phyloP scores from a whole-genome alignment of 371 early-diverging fungal genomes.

The Lichtheimia hyalospora region DNA sequence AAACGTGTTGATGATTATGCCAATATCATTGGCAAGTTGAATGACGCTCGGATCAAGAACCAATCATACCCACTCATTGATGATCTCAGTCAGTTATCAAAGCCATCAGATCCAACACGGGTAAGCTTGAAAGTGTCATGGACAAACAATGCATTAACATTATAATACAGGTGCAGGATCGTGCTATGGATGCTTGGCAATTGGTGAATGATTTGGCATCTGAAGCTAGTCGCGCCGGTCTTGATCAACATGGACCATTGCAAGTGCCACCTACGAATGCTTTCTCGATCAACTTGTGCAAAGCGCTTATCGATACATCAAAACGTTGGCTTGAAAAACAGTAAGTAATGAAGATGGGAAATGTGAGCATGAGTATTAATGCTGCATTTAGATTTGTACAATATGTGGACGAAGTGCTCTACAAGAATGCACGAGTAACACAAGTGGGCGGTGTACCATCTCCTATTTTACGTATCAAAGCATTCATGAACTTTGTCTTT shows the following conservation, averaged over 20 bases:
- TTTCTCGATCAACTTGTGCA: not conserved
- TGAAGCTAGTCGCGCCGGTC: not conserved
- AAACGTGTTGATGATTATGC: slow-evolving; percentile 16
- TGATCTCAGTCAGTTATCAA: slow-evolving; percentile 5
- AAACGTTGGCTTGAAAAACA: slow-evolving; percentile 19
- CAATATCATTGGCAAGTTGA: slow-evolving; percentile 8
- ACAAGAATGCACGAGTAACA: slow-evolving; percentile 57
- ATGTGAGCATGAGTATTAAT: too few relatives aligned
- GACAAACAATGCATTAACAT: not conserved
- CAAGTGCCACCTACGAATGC: too few relatives aligned
- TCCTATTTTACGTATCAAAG: slow-evolving; percentile 61
- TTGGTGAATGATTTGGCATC: slow-evolving; percentile 5
- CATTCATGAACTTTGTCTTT: slow-evolving; percentile 66
- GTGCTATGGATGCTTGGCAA: slow-evolving; percentile 13
- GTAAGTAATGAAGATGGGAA: slow-evolving; percentile 7
- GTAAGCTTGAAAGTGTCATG: not conserved
- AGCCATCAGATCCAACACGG: slow-evolving; percentile 9
- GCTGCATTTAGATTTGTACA: not conserved
- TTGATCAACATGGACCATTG: too few relatives aligned
- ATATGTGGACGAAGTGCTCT: not conserved
- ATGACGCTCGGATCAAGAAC: slow-evolving; percentile 13
- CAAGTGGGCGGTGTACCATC: slow-evolving; percentile 73
- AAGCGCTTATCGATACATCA: not conserved
- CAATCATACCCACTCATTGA: slow-evolving; percentile 11
- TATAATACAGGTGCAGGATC: not conserved